Evolutionary conservation across 176 grass and related monocot genomes (phyloP).

Genomic region (Avena insularis): DNA sequence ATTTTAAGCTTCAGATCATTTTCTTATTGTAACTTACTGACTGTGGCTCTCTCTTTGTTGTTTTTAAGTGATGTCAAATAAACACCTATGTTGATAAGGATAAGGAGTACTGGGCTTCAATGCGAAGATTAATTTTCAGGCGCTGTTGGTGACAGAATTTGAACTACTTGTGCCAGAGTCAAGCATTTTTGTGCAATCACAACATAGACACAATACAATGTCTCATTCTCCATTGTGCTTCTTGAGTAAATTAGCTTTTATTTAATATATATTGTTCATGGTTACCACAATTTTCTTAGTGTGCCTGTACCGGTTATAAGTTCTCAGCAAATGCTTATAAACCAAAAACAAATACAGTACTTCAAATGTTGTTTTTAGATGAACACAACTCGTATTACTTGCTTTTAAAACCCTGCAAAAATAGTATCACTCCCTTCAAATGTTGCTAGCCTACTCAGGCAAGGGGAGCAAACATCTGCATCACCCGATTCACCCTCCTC

Average conservation of each 20-base stretch:
- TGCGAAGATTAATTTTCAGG: background rate
- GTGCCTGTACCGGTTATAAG: too few relatives aligned
- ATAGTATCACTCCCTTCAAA: background rate
- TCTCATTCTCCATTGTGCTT: background rate
- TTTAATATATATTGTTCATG: background rate
- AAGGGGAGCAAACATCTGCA: background rate
- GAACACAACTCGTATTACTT: background rate
- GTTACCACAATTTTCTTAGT: background rate
- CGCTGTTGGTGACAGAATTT: background rate
- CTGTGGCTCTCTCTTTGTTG: background rate
- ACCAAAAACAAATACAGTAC: background rate
- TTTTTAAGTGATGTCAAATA: background rate
- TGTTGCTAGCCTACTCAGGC: background rate
- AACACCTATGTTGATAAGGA: background rate
- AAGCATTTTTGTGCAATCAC: background rate
- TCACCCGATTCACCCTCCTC: background rate
- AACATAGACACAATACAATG: background rate
- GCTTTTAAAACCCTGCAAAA: background rate
- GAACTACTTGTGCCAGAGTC: background rate
- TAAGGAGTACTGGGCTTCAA: background rate
- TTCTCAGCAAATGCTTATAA: too few relatives aligned
- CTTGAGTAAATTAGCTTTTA: background rate
- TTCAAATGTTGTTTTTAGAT: background rate
- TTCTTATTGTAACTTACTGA: background rate
- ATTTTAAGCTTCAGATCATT: background rate